Conservation (phyloP, 768 basidiomycete species). For the Suillus ampliporus region DNA sequence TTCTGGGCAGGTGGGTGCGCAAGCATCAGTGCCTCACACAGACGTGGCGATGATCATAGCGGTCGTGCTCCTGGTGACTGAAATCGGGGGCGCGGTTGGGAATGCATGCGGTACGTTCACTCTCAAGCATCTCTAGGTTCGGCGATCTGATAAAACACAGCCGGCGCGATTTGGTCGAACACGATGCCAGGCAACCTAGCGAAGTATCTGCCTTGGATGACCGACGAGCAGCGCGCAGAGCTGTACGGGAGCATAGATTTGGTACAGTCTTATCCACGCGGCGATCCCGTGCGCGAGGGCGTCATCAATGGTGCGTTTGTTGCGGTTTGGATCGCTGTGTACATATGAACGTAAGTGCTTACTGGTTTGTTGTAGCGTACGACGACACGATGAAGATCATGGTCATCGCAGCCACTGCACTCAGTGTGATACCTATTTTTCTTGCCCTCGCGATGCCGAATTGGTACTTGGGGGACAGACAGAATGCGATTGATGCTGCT, state of each 20-base stretch:
- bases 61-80: constrained; percentile 68
- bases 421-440: constrained; percentile 63
- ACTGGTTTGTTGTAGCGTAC: constrained; percentile 43
- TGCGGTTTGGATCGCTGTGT: not conserved
- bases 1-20: constrained; percentile 61
- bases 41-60: constrained; percentile 75
- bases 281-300: constrained; percentile 66
- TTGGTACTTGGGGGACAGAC: constrained; percentile 69
- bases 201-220: constrained; percentile 56
- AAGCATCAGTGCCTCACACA: constrained; percentile 65
- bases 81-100: constrained; percentile 71
- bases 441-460: constrained; percentile 66
- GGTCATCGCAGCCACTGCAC: constrained; percentile 55
- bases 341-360: not conserved
- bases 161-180: constrained; percentile 69
- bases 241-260: constrained; percentile 62
- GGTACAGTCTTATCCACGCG: constrained; percentile 54
- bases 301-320: constrained; percentile 54
- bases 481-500: constrained; percentile 66
- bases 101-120: constrained; percentile 56
- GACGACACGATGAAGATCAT: constrained; percentile 62
- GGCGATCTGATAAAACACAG: constrained; percentile 30
- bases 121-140: not conserved
- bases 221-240: constrained; percentile 45
- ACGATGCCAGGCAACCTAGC: constrained; percentile 68